Conservation (phyloP, 139 green algal species). For the Spirogloea muscicola region DNA sequence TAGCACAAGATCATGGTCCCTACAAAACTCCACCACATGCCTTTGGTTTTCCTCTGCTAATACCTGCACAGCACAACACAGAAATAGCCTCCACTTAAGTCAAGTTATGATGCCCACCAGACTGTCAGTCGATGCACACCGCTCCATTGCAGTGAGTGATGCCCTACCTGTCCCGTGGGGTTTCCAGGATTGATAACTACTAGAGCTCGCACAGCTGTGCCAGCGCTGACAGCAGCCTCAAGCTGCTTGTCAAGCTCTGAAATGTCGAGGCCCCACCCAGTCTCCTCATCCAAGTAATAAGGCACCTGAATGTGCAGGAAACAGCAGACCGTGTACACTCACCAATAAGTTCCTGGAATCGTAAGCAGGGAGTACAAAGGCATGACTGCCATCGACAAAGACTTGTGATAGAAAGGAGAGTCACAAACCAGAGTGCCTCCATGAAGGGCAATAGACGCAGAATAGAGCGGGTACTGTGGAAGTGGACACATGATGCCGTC, state of each 20-base stretch:
- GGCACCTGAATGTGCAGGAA: no score
- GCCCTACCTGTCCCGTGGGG: conserved; percentile 75
- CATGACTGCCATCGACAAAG: no score
- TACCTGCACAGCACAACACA: conserved; percentile 20
- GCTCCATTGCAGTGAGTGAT: conserved; percentile 1
- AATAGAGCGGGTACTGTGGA: conserved; percentile 89
- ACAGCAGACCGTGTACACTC: no score
- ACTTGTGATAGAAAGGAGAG: not conserved
- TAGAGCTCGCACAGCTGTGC: conserved; percentile 68
- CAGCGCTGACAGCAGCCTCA: conserved; percentile 49
- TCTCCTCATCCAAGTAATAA: conserved; percentile 83
- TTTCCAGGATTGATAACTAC: conserved; percentile 96
- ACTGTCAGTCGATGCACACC: not conserved
- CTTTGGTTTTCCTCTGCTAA: conserved; percentile 19
- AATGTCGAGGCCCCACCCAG: conserved; percentile 70
- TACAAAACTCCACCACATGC: conserved; percentile 66
- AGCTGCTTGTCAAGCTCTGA: conserved; percentile 57
- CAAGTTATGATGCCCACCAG: not conserved
- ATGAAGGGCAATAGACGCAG: conserved; percentile 75
- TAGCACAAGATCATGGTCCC: conserved; percentile 75
- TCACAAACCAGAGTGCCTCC: conserved; percentile 74
- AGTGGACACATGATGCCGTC: conserved; percentile 58
- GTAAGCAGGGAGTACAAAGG: no score
- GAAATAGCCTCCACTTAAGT: not conserved
- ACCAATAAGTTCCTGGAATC: no score